Conservation (phyloP, 305 asterid genomes). For the Fraxinus albicans region DNA sequence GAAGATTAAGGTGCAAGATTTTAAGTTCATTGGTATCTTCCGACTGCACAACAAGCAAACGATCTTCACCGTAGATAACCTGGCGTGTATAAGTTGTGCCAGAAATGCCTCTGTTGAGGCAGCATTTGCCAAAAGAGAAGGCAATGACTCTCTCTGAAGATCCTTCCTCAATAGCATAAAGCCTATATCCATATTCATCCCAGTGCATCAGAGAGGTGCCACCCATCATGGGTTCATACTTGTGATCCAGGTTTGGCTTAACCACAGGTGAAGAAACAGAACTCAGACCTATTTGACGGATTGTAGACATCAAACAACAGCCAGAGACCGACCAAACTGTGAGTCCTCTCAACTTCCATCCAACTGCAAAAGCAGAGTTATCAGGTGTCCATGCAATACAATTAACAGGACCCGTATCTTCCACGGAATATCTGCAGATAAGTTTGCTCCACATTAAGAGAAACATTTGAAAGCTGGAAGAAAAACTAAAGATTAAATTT, state of each 20-base stretch:
- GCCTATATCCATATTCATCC: conserved; percentile 98
- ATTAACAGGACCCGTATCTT: conserved; percentile 95
- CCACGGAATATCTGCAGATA: conserved; percentile 73
- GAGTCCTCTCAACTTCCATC: conserved; percentile 98
- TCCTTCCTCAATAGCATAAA: conserved; percentile 88
- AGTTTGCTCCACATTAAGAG: conserved; percentile 14
- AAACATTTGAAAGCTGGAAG: conserved; percentile 7
- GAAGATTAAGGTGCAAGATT: conserved; percentile 91
- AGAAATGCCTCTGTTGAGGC: conserved; percentile 97
- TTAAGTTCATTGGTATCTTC: conserved; percentile 97
- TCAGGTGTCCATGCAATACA: conserved; percentile 99
- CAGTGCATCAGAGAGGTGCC: conserved; percentile 91
- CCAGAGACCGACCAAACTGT: conserved; percentile 99
- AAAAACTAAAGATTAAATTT: background rate
- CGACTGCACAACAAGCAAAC: conserved; percentile 94
- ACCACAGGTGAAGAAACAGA: conserved; percentile 88
- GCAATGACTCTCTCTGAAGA: conserved; percentile 87
- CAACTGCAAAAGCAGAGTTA: conserved; percentile 95
- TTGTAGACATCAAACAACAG: conserved; percentile 97
- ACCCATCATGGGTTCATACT: conserved; percentile 95
- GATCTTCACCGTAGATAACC: conserved; percentile 97
- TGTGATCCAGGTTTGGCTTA: conserved; percentile 79
- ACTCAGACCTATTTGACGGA: conserved; percentile 89
- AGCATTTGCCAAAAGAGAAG: conserved; percentile 96
- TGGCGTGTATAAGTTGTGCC: conserved; percentile 91